A percentile compares a stretch with the other conserved stretches of the same genome.
phyloP scores from a whole-genome alignment of 1,284 basidiomycete species.

The Fistulina hepatica region DNA sequence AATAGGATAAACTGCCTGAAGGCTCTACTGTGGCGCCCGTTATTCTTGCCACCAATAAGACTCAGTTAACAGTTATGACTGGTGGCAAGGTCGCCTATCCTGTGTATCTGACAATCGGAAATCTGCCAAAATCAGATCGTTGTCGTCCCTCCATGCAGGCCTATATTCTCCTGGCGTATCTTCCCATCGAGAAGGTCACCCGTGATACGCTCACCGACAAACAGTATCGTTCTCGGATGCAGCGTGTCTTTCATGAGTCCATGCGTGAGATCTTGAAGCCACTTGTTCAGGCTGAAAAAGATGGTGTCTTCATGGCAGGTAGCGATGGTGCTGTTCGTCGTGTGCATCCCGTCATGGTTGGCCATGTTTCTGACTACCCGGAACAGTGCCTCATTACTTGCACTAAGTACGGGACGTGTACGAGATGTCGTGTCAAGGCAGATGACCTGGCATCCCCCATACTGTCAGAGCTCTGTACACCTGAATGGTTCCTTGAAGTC shows the following conservation, averaged over 20 bases:
- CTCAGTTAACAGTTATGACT: constrained; percentile 12
- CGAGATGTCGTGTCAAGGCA: too few relatives aligned
- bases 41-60: constrained; percentile 15
- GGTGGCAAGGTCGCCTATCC: constrained; percentile 14
- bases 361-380: constrained; percentile 14
- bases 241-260: constrained; percentile 21
- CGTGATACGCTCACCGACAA: constrained; percentile 11
- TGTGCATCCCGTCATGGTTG: constrained; percentile 17
- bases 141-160: constrained; percentile 11
- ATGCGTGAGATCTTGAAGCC: constrained; percentile 16
- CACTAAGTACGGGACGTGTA: too few relatives aligned
- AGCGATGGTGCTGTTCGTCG: constrained; percentile 12
- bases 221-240: too few relatives aligned
- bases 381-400: constrained; percentile 20
- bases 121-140: constrained; percentile 8
- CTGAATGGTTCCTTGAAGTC: too few relatives aligned
- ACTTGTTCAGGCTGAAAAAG: constrained; percentile 14
- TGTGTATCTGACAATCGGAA: constrained; percentile 13
- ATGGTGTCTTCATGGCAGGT: constrained; percentile 17
- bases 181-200: constrained; percentile 17
- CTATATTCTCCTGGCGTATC: constrained; percentile 18
- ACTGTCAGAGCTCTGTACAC: too few relatives aligned
- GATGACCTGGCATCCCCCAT: too few relatives aligned
- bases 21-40: constrained; percentile 11
- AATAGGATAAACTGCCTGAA: constrained; percentile 4